phyloP scores from a whole-genome alignment of 164 flowering plant genomes.

The Malania oleifera region DNA sequence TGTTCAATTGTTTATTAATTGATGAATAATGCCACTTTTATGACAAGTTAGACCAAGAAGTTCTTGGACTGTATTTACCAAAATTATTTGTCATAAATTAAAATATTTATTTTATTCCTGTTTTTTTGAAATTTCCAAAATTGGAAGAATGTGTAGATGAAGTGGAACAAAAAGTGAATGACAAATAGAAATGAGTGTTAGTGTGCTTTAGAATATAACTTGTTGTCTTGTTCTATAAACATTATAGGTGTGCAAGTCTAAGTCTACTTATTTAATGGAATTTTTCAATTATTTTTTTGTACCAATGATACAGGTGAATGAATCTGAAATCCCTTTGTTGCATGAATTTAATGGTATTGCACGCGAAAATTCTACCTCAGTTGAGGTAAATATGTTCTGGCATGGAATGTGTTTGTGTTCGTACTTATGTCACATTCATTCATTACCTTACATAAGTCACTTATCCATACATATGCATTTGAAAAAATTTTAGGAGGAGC shows the following conservation, averaged over 20 bases:
- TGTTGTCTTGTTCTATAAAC: background rate
- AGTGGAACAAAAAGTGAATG: too few species aligned
- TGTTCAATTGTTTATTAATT: too few species aligned
- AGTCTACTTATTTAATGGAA: background rate
- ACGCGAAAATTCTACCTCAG: constrained; percentile 39
- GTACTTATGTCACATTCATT: background rate
- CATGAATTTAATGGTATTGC: constrained; percentile 63
- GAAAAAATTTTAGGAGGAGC: constrained; percentile 61
- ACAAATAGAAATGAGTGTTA: too few species aligned
- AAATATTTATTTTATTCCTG: too few species aligned
- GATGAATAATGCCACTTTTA: too few species aligned
- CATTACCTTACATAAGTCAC: background rate
- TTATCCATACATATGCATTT: background rate
- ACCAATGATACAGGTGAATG: constrained; percentile 59
- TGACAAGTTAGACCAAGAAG: too few species aligned
- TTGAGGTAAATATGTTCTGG: constrained; percentile 51
- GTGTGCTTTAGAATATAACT: too few species aligned
- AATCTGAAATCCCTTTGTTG: constrained; percentile 82
- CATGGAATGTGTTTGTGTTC: background rate
- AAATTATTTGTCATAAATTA: too few species aligned
- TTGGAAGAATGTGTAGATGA: too few species aligned
- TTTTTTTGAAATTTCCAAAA: too few species aligned
- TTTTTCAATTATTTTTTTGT: background rate
- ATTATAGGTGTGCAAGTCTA: background rate
- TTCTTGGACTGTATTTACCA: too few species aligned